Evolutionary conservation across 2,329 filamentous ascomycete species (phyloP).

Genomic region (Rhinocladiella similis): DNA sequence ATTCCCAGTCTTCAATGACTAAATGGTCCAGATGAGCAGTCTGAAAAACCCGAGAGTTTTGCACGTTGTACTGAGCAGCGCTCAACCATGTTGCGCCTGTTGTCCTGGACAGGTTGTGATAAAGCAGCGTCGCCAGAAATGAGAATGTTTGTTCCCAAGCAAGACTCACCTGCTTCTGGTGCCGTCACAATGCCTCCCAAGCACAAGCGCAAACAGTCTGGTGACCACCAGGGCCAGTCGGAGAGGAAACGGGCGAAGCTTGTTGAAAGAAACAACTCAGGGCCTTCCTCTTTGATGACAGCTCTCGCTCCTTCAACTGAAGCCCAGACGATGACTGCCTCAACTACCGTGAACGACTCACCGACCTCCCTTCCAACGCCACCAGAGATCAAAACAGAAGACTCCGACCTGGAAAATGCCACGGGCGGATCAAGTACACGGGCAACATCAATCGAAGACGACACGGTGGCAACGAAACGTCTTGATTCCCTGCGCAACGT

Average conservation of each 20-base stretch:
- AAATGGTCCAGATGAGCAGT: slow-evolving; percentile 17
- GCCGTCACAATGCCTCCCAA: slow-evolving; percentile 25
- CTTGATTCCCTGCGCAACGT: slow-evolving; percentile 59
- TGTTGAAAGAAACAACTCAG: slow-evolving; percentile 8
- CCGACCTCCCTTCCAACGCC: slow-evolving; percentile 17
- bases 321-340: slow-evolving; percentile 7
- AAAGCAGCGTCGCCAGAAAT: slow-evolving; percentile 46
- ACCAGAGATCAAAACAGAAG: slow-evolving; percentile 17
- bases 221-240: slow-evolving; percentile 21
- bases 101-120: slow-evolving; percentile 50
- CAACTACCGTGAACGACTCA: slow-evolving; percentile 21
- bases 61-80: slow-evolving; percentile 9
- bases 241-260: slow-evolving; percentile 21
- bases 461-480: slow-evolving; percentile 16
- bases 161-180: slow-evolving; percentile 28
- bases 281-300: slow-evolving; percentile 7
- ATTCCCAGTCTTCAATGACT: slow-evolving; percentile 17
- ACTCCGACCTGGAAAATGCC: slow-evolving; percentile 30
- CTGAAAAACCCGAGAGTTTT: slow-evolving; percentile 5
- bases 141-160: slow-evolving; percentile 43
- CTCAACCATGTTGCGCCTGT: slow-evolving; percentile 46
- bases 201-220: slow-evolving; percentile 57
- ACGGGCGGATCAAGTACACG: slow-evolving; percentile 3
- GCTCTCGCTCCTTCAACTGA: slow-evolving; percentile 8
- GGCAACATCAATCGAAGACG: slow-evolving; percentile 8